These are phyloP conservation scores for Withania somnifera DNA, from an alignment of 305 asterid species.

Conservation along the genomic window DNA sequence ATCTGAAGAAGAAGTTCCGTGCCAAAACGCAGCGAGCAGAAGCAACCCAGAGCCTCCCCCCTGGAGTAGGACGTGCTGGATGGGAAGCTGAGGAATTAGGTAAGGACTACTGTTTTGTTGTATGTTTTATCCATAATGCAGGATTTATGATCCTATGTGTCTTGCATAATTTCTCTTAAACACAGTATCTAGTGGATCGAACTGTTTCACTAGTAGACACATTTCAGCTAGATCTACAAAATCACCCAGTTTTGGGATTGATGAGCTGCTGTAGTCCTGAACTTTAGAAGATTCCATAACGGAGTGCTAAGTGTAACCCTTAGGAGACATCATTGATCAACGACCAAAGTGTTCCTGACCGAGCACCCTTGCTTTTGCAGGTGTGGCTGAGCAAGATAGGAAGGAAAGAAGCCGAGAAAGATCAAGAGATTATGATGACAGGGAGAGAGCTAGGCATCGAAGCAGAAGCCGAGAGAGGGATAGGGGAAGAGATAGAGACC, in stretches of 20 bases:
- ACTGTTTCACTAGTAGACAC: neutral
- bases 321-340: too few species aligned
- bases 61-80: slow-evolving; percentile 96
- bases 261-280: neutral
- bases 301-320: too few species aligned
- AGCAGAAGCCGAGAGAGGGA: slow-evolving; percentile 61
- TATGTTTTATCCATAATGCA: neutral
- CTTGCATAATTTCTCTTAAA: neutral
- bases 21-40: slow-evolving; percentile 73
- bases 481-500: slow-evolving; percentile 57
- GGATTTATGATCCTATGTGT: neutral
- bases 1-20: slow-evolving; percentile 93
- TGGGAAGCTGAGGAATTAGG: slow-evolving; percentile 98
- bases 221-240: neutral
- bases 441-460: slow-evolving; percentile 53
- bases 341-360: neutral
- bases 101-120: slow-evolving; percentile 10
- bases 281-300: neutral
- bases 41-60: slow-evolving; percentile 47
- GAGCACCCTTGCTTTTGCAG: slow-evolving; percentile 11
- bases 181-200: neutral
- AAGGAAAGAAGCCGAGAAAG: slow-evolving; percentile 64
- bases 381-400: slow-evolving; percentile 51
- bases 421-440: slow-evolving; percentile 59
- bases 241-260: neutral